phyloP scores from a whole-genome alignment of 148 eudicot species.

The Cornus suecica region DNA sequence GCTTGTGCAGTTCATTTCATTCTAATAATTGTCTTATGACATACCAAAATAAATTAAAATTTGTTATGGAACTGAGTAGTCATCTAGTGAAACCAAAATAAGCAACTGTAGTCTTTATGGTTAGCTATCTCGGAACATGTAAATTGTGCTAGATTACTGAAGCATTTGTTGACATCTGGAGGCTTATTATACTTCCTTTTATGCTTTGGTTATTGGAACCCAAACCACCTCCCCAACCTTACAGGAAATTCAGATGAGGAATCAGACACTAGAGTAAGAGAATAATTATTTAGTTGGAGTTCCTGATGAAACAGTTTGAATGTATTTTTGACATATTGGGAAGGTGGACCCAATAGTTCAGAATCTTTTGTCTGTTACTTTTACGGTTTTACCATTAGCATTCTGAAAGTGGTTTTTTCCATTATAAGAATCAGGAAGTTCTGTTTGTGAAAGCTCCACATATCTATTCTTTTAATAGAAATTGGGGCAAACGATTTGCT shows the following conservation, averaged over 20 bases:
- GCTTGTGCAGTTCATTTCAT: too few relatives aligned
- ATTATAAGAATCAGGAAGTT: background rate
- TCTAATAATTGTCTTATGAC: too few relatives aligned
- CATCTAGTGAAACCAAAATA: background rate
- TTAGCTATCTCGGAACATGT: background rate
- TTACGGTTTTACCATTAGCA: background rate
- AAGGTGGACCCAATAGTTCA: background rate
- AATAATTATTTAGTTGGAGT: background rate
- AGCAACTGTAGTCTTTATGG: background rate
- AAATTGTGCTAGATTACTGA: too few relatives aligned
- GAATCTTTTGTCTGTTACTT: background rate
- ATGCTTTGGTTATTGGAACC: background rate
- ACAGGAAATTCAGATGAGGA: background rate
- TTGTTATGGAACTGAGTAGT: too few relatives aligned
- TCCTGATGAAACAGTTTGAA: background rate
- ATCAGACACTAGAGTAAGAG: background rate
- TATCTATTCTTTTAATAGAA: slow-evolving; percentile 1
- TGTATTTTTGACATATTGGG: background rate
- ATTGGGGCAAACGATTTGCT: background rate
- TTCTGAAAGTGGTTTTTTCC: background rate
- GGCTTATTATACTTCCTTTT: background rate
- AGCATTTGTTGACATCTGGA: background rate
- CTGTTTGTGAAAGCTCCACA: background rate
- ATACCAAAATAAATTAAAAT: too few relatives aligned
- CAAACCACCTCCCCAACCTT: background rate